Conservation (phyloP, 2,329 filamentous ascomycete genomes). For the Beauveria brongniartii region DNA sequence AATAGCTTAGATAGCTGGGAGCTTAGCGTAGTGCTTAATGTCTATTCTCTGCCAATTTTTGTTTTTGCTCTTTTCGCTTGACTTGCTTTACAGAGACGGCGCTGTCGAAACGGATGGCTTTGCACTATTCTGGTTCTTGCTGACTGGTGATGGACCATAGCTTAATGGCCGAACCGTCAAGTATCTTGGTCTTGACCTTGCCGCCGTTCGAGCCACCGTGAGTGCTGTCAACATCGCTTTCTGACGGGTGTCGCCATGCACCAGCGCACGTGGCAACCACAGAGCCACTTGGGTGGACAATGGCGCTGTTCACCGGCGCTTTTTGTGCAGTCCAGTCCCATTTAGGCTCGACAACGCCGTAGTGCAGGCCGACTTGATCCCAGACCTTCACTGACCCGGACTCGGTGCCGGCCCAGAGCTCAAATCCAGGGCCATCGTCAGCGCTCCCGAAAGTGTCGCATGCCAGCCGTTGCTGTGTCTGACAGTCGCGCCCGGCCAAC, state of each 20-base stretch:
- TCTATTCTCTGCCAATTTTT: not conserved
- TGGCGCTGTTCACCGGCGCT: slow-evolving; percentile 40
- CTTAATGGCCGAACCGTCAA: slow-evolving; percentile 7
- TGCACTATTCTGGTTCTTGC: not conserved
- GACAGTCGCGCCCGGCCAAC: slow-evolving; percentile 40
- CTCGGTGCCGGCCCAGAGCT: slow-evolving; percentile 54
- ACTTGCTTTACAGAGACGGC: not conserved
- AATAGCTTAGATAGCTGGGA: slow-evolving; percentile 3
- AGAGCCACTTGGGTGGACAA: slow-evolving; percentile 45
- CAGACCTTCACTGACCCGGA: slow-evolving; percentile 49
- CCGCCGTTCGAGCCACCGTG: not conserved
- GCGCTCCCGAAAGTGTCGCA: slow-evolving; percentile 44
- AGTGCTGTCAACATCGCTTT: not conserved
- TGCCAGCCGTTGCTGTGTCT: slow-evolving; percentile 47
- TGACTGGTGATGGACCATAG: slow-evolving; percentile 5
- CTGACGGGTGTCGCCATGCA: slow-evolving; percentile 36
- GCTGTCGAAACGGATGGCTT: not conserved
- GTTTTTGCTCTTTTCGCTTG: not conserved
- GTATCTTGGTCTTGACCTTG: not conserved
- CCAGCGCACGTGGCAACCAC: slow-evolving; percentile 50
- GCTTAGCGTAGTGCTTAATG: slow-evolving; percentile 10
- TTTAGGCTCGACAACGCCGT: slow-evolving; percentile 34
- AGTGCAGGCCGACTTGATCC: slow-evolving; percentile 43
- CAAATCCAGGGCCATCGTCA: slow-evolving; percentile 36
- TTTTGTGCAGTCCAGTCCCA: slow-evolving; percentile 44